A percentile compares a stretch with the other conserved stretches of the same genome.
Evolutionary conservation across 768 basidiomycete genomes (phyloP).

Genomic region (Lactarius sanguifluus): DNA sequence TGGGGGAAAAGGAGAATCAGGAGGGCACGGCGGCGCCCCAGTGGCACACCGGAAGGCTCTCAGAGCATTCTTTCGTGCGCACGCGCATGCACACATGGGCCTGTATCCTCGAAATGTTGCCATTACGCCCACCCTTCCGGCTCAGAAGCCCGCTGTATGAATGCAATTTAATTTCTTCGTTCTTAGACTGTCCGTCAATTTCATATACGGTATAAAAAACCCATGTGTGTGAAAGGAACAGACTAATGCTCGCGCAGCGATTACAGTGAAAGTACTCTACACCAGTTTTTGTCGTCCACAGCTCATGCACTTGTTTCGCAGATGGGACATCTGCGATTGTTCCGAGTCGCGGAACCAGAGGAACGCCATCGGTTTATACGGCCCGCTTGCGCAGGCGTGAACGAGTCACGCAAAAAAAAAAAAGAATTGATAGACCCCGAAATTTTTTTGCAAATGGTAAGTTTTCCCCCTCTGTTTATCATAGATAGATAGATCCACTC

Average conservation of each 20-base stretch:
- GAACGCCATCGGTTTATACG: conserved; percentile 14
- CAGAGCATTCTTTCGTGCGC: not conserved
- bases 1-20: not conserved
- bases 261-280: not conserved
- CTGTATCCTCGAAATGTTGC: not conserved
- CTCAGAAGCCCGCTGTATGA: not conserved
- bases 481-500: conserved; percentile 1
- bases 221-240: not conserved
- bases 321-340: conserved; percentile 1
- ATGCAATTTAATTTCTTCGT: not conserved
- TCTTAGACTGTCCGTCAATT: not conserved
- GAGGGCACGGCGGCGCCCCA: not conserved
- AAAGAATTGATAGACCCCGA: not conserved
- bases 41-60: not conserved
- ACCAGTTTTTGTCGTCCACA: conserved; percentile 2
- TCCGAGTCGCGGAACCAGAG: conserved; percentile 7
- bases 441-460: not conserved
- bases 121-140: conserved; percentile 1
- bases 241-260: not conserved
- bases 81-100: not conserved
- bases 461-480: not conserved
- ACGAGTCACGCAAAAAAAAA: conserved; percentile 3
- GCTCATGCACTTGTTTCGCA: not conserved
- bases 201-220: not conserved
- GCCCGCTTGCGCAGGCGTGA: conserved; percentile 1